These are phyloP conservation scores for Ceratobasidium sp. DNA, from an alignment of 1,284 basidiomycete species.

Conservation along the genomic window DNA sequence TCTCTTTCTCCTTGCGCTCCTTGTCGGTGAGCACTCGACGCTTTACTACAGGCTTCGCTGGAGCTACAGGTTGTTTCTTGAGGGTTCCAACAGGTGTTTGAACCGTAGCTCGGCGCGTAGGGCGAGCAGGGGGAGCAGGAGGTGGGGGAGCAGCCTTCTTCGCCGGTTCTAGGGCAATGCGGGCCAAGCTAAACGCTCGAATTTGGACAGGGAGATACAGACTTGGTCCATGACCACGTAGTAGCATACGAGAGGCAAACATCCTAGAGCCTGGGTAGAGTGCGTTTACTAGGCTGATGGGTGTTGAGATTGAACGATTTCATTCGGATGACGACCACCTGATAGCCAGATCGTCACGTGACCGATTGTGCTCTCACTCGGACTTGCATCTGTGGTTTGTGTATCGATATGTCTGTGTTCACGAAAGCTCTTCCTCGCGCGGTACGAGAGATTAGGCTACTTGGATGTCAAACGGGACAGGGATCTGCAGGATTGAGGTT, in stretches of 20 bases:
- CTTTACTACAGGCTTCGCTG: neutral
- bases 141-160: slow-evolving; percentile 24
- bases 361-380: no score
- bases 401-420: slow-evolving; percentile 68
- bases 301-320: slow-evolving; percentile 8
- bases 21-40: slow-evolving; percentile 11
- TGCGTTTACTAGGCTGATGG: neutral
- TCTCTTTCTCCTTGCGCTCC: slow-evolving; percentile 17
- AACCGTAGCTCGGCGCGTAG: neutral
- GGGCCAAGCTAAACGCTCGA: slow-evolving; percentile 17
- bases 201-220: slow-evolving; percentile 5
- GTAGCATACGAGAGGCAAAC: slow-evolving; percentile 29
- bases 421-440: slow-evolving; percentile 85
- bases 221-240: neutral
- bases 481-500: slow-evolving; percentile 89
- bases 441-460: slow-evolving; percentile 86
- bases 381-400: no score
- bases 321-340: slow-evolving; percentile 17
- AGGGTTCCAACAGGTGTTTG: neutral
- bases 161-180: slow-evolving; percentile 24
- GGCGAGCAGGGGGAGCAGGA: slow-evolving; percentile 12
- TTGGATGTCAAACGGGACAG: slow-evolving; percentile 85
- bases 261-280: neutral
- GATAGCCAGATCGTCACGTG: neutral
- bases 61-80: slow-evolving; percentile 8